Percentiles rank a stretch among this genome's conserved stretches.
Conservation (phyloP, 768 basidiomycete species). For the Boletus huronensis region DNA sequence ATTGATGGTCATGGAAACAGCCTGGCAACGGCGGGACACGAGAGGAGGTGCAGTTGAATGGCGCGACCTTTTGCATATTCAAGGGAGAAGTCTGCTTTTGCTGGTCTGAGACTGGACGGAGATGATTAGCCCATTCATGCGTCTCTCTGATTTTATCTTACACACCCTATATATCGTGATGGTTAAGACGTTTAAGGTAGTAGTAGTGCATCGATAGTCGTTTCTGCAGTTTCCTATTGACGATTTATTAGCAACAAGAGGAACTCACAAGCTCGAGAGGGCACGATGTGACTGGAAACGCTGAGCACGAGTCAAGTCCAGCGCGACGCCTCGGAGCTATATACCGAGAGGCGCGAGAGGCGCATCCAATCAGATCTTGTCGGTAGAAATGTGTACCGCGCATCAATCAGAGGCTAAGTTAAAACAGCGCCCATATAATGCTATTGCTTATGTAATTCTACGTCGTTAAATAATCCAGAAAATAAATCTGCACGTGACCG, state of each 20-base stretch:
- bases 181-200: slow-evolving; percentile 1
- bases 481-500: slow-evolving; percentile 33
- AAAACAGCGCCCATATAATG: slow-evolving; percentile 14
- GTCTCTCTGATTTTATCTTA: slow-evolving; percentile 11
- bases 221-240: slow-evolving; percentile 13
- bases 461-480: slow-evolving; percentile 7
- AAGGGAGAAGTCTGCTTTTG: slow-evolving; percentile 29
- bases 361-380: slow-evolving; percentile 14
- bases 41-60: slow-evolving; percentile 54
- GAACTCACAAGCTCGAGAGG: not conserved
- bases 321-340: slow-evolving; percentile 14
- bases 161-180: slow-evolving; percentile 15
- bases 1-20: slow-evolving; percentile 59
- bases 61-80: slow-evolving; percentile 46
- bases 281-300: not conserved
- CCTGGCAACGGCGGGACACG: slow-evolving; percentile 66
- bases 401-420: slow-evolving; percentile 8
- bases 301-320: not conserved
- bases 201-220: slow-evolving; percentile 18
- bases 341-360: slow-evolving; percentile 29
- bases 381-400: not conserved
- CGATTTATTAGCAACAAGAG: slow-evolving; percentile 1
- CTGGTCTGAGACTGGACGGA: slow-evolving; percentile 24
- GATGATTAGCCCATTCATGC: not conserved
- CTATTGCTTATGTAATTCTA: slow-evolving; percentile 14